These are phyloP conservation scores for Cucurbita ficifolia DNA, from an alignment of 306 rosid genomes.

Conservation along the genomic window DNA sequence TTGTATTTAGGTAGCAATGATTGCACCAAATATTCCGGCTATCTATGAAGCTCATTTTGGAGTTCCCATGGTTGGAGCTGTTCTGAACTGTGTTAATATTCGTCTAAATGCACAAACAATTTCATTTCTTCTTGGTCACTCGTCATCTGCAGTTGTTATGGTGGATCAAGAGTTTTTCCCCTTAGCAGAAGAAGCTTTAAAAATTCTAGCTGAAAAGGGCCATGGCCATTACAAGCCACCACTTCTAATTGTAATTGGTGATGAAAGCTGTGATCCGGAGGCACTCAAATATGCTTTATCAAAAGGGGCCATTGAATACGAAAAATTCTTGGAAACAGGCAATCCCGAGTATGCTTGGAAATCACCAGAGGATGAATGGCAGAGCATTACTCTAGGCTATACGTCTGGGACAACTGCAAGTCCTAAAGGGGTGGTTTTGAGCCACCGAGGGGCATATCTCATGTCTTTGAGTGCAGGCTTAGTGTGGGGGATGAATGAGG, in stretches of 20 bases:
- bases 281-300: conserved; percentile 22
- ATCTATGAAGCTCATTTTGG: conserved; percentile 79
- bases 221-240: conserved; percentile 38
- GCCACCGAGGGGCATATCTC: conserved; percentile 78
- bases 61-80: conserved; percentile 61
- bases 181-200: conserved; percentile 58
- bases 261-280: conserved; percentile 49
- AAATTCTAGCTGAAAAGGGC: conserved; percentile 40
- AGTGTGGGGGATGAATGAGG: conserved; percentile 85
- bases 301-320: conserved; percentile 54
- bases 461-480: conserved; percentile 45
- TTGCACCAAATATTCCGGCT: conserved; percentile 89
- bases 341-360: conserved; percentile 73
- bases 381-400: conserved; percentile 84
- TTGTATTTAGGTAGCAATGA: conserved; percentile 57
- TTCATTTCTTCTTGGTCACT: conserved; percentile 54
- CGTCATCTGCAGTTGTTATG: conserved; percentile 34
- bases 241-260: conserved; percentile 55
- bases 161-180: conserved; percentile 54
- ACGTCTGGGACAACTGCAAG: conserved; percentile 94
- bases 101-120: conserved; percentile 46
- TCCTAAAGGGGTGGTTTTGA: conserved; percentile 90
- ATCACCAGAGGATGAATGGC: conserved; percentile 96
- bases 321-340: conserved; percentile 55
- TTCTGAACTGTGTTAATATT: conserved; percentile 41